These are phyloP conservation scores for Neonectria neomacrospora DNA, from an alignment of 2,329 filamentous ascomycete species.

Conservation along the genomic window DNA sequence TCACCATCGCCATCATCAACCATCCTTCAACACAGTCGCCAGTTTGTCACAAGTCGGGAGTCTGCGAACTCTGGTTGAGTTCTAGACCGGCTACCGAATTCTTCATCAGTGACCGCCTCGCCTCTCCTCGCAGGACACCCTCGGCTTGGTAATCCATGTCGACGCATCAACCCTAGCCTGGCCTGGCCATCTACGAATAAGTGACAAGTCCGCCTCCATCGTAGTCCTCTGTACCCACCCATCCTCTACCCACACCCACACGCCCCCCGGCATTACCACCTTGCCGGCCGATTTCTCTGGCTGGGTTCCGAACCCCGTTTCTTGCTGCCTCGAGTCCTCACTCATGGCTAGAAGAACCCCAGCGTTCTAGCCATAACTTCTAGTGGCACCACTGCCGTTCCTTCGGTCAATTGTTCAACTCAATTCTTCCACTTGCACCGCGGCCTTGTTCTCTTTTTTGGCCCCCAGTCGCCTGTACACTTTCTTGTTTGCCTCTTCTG, in stretches of 20 bases:
- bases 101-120: slow-evolving; percentile 5
- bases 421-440: slow-evolving; percentile 12
- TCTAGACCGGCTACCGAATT: slow-evolving; percentile 6
- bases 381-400: background rate
- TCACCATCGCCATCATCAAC: background rate
- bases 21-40: background rate
- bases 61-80: slow-evolving; percentile 6
- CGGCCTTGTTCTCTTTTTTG: slow-evolving; percentile 4
- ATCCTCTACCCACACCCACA: slow-evolving; percentile 8
- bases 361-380: slow-evolving; percentile 9
- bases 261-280: slow-evolving; percentile 11
- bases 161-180: slow-evolving; percentile 9
- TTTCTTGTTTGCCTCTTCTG: slow-evolving; percentile 4
- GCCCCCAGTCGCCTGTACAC: background rate
- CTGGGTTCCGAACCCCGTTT: slow-evolving; percentile 19
- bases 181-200: slow-evolving; percentile 7
- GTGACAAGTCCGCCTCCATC: slow-evolving; percentile 1
- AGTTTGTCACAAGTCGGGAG: background rate
- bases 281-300: slow-evolving; percentile 17
- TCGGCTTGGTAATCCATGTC: slow-evolving; percentile 29
- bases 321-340: slow-evolving; percentile 1
- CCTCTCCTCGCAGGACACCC: slow-evolving; percentile 1
- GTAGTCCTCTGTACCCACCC: slow-evolving; percentile 10
- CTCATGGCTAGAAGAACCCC: no score
- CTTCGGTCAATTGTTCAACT: background rate